These are phyloP conservation scores for Magnusiomyces paraingens DNA, from an alignment of 1,139 yeast genomes.

Conservation along the genomic window DNA sequence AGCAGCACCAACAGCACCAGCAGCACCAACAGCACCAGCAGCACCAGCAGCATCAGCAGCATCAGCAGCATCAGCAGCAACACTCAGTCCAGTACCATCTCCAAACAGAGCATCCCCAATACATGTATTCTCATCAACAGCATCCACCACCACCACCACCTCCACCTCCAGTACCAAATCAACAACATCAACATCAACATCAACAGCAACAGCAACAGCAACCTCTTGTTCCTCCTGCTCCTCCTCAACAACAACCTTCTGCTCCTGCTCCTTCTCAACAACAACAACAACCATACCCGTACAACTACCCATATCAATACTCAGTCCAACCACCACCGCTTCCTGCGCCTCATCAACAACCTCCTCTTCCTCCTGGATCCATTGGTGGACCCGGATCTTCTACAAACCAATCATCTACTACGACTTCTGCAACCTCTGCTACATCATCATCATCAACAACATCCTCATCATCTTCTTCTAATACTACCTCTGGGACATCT, in stretches of 20 bases:
- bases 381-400: not conserved
- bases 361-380: slow-evolving; percentile 5
- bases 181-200: slow-evolving; percentile 5
- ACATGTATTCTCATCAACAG: not conserved
- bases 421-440: not conserved
- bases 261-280: not conserved
- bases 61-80: too few relatives aligned
- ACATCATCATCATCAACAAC: not conserved
- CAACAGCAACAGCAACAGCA: slow-evolving; percentile 2
- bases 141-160: too few relatives aligned
- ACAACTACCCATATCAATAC: not conserved
- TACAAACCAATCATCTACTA: not conserved
- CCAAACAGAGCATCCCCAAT: slow-evolving; percentile 5
- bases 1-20: too few relatives aligned
- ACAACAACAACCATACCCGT: slow-evolving; percentile 3
- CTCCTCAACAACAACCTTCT: not conserved
- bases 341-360: slow-evolving; percentile 4
- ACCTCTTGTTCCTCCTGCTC: slow-evolving; percentile 4
- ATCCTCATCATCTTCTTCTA: slow-evolving; percentile 19
- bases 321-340: slow-evolving; percentile 10
- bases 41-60: too few relatives aligned
- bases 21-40: too few relatives aligned
- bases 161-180: not conserved
- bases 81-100: slow-evolving; percentile 10
- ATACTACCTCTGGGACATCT: slow-evolving; percentile 20